A percentile compares a stretch with the other conserved stretches of the same genome.
Conservation (phyloP, 2,329 filamentous ascomycete genomes). For the Neospermospora avenae region DNA sequence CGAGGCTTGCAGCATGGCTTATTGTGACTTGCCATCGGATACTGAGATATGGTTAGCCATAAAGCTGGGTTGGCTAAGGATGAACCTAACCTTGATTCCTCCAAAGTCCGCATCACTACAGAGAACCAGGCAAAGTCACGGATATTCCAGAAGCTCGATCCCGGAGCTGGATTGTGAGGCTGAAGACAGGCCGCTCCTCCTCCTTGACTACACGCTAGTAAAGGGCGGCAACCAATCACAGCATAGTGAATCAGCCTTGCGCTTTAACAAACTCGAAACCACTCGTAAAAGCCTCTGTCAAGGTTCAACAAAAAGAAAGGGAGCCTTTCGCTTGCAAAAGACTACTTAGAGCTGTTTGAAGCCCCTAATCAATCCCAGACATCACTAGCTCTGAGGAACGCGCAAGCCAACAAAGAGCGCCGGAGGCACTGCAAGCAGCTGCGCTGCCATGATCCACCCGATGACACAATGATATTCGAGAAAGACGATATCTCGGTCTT, state of each 20-base stretch:
- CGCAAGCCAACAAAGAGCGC: not conserved
- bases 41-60: slow-evolving; percentile 42
- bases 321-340: not conserved
- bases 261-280: not conserved
- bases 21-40: slow-evolving; percentile 66
- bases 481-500: not conserved
- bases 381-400: not conserved
- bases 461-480: not conserved
- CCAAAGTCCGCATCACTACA: slow-evolving; percentile 50
- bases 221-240: slow-evolving; percentile 5
- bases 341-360: not conserved
- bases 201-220: too few species aligned
- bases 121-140: not conserved
- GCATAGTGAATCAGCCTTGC: slow-evolving; percentile 10
- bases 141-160: not conserved
- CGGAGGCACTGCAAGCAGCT: not conserved
- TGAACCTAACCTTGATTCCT: slow-evolving; percentile 48
- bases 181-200: not conserved
- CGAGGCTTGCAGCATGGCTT: slow-evolving; percentile 52
- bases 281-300: not conserved
- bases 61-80: slow-evolving; percentile 3
- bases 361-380: not conserved
- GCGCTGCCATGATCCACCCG: not conserved
- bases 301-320: not conserved
- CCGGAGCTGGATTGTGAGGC: slow-evolving; percentile 2